These are phyloP conservation scores for Tuber magnatum DNA, from an alignment of 495 filamentous ascomycete genomes.

Conservation along the genomic window DNA sequence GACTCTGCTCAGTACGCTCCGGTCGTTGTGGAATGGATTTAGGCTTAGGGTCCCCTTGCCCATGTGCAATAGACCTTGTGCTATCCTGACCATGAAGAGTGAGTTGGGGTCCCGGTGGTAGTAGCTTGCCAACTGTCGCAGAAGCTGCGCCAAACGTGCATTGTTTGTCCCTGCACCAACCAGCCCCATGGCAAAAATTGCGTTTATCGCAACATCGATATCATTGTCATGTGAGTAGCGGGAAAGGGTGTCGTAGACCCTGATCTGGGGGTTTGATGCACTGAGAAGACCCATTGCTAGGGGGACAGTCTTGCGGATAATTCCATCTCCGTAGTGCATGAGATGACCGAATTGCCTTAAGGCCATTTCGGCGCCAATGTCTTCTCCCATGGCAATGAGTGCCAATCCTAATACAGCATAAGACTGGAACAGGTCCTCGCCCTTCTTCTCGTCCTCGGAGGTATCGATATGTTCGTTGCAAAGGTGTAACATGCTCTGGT, in stretches of 20 bases:
- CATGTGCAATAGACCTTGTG: slow-evolving; percentile 96
- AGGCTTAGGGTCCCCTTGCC: slow-evolving; percentile 95
- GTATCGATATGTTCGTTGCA: slow-evolving; percentile 97
- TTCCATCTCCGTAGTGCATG: slow-evolving; percentile 98
- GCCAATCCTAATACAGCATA: slow-evolving; percentile 94
- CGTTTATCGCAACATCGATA: slow-evolving; percentile 95
- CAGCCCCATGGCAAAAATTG: slow-evolving; percentile 98
- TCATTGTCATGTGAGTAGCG: slow-evolving; percentile 98
- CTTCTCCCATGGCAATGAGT: slow-evolving; percentile 95
- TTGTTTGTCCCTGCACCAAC: slow-evolving; percentile 97
- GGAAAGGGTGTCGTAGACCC: slow-evolving; percentile 98
- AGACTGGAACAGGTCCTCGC: slow-evolving; percentile 84
- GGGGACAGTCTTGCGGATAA: slow-evolving; percentile 92
- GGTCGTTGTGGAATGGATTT: slow-evolving; percentile 97
- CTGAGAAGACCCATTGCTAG: slow-evolving; percentile 96
- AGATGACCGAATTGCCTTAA: slow-evolving; percentile 93
- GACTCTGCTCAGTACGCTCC: slow-evolving; percentile 86
- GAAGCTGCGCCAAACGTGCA: slow-evolving; percentile 85
- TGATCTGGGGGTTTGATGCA: slow-evolving; percentile 99
- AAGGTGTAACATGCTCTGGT: slow-evolving; percentile 91
- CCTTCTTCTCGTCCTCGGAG: slow-evolving; percentile 78
- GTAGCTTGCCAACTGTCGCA: slow-evolving; percentile 92
- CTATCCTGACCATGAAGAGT: slow-evolving; percentile 98
- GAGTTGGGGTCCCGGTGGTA: slow-evolving; percentile 94
- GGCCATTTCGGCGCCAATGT: slow-evolving; percentile 98